Conservation (phyloP, 192 early-diverging fungal species). For the Fimicolochytrium jonesii region DNA sequence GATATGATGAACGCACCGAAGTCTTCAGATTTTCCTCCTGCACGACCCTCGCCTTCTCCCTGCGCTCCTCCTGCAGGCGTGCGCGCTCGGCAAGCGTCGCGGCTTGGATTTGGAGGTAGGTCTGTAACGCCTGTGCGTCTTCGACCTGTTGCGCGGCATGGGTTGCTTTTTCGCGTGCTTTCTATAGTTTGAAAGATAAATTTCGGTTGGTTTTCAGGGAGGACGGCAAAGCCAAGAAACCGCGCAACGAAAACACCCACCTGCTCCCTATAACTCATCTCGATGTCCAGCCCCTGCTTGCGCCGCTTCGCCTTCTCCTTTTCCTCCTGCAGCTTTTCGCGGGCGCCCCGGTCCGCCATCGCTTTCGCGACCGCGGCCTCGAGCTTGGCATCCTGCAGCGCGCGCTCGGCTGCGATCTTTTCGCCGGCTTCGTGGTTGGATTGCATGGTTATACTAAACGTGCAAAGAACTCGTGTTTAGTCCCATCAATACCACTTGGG, state of each 20-base stretch:
- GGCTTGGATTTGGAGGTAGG: too few species aligned
- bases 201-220: not conserved
- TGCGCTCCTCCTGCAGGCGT: too few species aligned
- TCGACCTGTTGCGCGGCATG: too few species aligned
- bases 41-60: not conserved
- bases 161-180: too few species aligned
- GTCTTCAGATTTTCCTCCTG: too few species aligned
- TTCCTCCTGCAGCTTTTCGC: not conserved
- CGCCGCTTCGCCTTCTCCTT: slow-evolving; percentile 14
- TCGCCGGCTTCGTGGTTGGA: too few species aligned
- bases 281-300: slow-evolving; percentile 23
- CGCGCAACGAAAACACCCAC: not conserved
- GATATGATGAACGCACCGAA: too few species aligned
- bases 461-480: too few species aligned
- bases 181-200: not conserved
- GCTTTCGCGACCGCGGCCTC: slow-evolving; percentile 30
- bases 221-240: not conserved
- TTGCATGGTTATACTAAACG: too few species aligned
- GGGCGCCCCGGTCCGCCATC: slow-evolving; percentile 18
- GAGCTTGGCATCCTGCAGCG: slow-evolving; percentile 21
- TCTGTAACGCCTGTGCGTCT: too few species aligned
- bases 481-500: too few species aligned
- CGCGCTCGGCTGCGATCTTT: not conserved
- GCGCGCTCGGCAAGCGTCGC: too few species aligned
- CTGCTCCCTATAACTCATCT: slow-evolving; percentile 19